A percentile compares a stretch with the other conserved stretches of the same genome.
Evolutionary conservation across 371 early-diverging fungal species (phyloP).

Genomic region (Blakeslea trispora): DNA sequence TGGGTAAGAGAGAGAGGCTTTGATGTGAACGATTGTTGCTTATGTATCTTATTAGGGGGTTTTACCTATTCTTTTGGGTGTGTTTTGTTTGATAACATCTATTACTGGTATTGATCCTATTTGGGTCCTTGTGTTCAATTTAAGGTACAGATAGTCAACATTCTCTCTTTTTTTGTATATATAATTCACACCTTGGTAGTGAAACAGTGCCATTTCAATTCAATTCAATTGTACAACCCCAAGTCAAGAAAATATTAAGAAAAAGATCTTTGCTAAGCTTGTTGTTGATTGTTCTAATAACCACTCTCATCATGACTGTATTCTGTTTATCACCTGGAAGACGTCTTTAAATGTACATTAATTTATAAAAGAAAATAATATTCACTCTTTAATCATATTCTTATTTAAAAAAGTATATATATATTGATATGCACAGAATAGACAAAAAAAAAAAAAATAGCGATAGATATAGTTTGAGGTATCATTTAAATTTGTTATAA

Average conservation of each 20-base stretch:
- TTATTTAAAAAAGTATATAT: neutral
- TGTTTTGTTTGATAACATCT: conserved; percentile 39
- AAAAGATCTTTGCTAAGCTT: conserved; percentile 24
- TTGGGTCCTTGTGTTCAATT: conserved; percentile 43
- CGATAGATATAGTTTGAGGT: too few relatives aligned
- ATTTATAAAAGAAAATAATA: too few relatives aligned
- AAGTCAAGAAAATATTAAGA: conserved; percentile 30
- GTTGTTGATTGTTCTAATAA: conserved; percentile 18
- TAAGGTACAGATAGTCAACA: too few relatives aligned
- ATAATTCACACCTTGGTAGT: too few relatives aligned
- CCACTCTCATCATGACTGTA: conserved; percentile 23
- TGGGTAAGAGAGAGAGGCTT: conserved; percentile 59
- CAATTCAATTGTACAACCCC: conserved; percentile 35
- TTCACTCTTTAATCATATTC: too few relatives aligned
- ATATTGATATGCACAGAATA: too few relatives aligned
- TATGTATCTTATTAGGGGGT: too few relatives aligned
- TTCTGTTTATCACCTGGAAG: conserved; percentile 42
- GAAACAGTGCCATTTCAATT: conserved; percentile 48
- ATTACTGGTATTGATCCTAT: conserved; percentile 48
- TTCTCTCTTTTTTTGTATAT: too few relatives aligned
- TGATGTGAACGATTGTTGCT: too few relatives aligned
- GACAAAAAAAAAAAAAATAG: too few relatives aligned
- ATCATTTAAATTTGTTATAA: too few relatives aligned
- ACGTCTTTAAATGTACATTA: conserved; percentile 40
- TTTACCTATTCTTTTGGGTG: conserved; percentile 41